These are phyloP conservation scores for Pythium aristosporum DNA, from an alignment of 352 stramenopile genomes.

Conservation along the genomic window DNA sequence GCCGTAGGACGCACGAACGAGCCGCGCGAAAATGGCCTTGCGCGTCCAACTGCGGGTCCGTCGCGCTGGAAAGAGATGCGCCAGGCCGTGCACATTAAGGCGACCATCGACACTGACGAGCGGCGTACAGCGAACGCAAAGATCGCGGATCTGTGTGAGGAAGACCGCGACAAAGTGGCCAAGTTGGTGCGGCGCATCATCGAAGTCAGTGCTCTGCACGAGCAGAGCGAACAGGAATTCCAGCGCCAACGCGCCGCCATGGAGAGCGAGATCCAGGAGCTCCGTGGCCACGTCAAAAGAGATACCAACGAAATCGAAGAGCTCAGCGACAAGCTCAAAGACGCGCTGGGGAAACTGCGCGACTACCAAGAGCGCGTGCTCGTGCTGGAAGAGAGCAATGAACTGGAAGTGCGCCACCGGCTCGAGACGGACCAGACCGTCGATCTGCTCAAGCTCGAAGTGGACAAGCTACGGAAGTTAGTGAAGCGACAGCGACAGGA, in stretches of 20 bases:
- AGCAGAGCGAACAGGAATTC: conserved; percentile 57
- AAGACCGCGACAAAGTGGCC: conserved; percentile 79
- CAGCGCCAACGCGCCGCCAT: conserved; percentile 34
- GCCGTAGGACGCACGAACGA: conserved; percentile 15
- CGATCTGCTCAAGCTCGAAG: conserved; percentile 66
- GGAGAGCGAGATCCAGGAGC: conserved; percentile 50
- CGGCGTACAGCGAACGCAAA: conserved; percentile 26
- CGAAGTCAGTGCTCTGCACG: conserved; percentile 61
- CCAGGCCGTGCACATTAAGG: conserved; percentile 57
- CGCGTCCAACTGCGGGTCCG: conserved; percentile 3
- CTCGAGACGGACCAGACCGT: conserved; percentile 64
- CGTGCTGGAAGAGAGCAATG: conserved; percentile 58
- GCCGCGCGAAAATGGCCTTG: neutral
- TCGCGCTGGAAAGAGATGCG: conserved; percentile 73
- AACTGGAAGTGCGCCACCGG: conserved; percentile 49
- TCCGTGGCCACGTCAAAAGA: conserved; percentile 43
- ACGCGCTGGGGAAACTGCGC: conserved; percentile 39
- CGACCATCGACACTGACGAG: conserved; percentile 41
- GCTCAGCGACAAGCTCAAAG: conserved; percentile 47
- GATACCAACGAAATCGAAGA: conserved; percentile 51
- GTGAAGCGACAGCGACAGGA: conserved; percentile 50
- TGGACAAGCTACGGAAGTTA: conserved; percentile 62
- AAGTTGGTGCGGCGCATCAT: conserved; percentile 77
- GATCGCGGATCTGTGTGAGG: conserved; percentile 69
- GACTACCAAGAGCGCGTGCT: conserved; percentile 58